Conservation (phyloP, 2,329 filamentous ascomycete species). For the Xylaria sp. region DNA sequence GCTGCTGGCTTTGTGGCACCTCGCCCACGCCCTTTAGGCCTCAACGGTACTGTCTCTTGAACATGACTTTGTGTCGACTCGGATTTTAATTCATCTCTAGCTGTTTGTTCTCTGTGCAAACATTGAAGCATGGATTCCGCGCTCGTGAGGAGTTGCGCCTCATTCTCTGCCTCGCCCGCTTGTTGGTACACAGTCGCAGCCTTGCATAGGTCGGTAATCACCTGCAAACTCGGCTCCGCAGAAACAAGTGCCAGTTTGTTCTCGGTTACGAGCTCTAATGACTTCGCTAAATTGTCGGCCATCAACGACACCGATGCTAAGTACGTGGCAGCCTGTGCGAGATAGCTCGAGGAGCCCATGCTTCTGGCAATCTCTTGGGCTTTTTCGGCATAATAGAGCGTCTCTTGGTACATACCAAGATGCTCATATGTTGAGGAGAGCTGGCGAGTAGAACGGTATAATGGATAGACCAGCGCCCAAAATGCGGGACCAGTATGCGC, state of each 20-base stretch:
- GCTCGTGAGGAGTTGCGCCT: constrained; percentile 57
- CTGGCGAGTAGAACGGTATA: constrained; percentile 77
- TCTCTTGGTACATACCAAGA: constrained; percentile 88
- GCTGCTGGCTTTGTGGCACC: constrained; percentile 39
- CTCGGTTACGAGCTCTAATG: constrained; percentile 64
- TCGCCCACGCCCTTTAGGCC: constrained; percentile 37
- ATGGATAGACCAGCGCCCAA: constrained; percentile 80
- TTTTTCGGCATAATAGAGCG: constrained; percentile 87
- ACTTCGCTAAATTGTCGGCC: constrained; percentile 69
- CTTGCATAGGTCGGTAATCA: constrained; percentile 63
- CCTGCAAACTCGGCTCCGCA: constrained; percentile 57
- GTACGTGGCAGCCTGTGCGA: constrained; percentile 65
- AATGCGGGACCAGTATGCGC: constrained; percentile 71
- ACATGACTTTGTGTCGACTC: constrained; percentile 52
- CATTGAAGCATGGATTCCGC: constrained; percentile 61
- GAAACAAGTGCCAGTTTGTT: constrained; percentile 63
- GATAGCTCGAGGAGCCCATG: constrained; percentile 70
- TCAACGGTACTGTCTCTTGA: constrained; percentile 47
- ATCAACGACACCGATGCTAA: constrained; percentile 66
- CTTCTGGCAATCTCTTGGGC: constrained; percentile 79
- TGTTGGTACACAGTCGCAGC: constrained; percentile 67
- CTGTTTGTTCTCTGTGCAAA: constrained; percentile 46
- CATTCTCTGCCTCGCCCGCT: constrained; percentile 58
- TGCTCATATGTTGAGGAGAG: constrained; percentile 84
- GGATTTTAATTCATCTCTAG: constrained; percentile 50